These are phyloP conservation scores for Kingdonia uniflora DNA, from an alignment of 164 flowering plant genomes.

Conservation along the genomic window DNA sequence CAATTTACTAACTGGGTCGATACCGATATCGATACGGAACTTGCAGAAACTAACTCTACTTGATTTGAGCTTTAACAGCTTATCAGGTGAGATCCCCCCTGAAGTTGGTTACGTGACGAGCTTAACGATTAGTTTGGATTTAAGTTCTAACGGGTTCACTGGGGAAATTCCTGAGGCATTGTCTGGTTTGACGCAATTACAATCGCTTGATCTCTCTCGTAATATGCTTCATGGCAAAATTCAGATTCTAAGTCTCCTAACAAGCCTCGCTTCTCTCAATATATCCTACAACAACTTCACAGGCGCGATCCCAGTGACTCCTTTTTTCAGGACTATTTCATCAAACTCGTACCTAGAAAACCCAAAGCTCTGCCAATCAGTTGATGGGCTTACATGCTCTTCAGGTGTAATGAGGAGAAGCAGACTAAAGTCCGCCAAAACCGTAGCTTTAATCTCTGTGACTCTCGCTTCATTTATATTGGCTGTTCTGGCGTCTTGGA, in stretches of 20 bases:
- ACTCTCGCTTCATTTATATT: constrained; percentile 46
- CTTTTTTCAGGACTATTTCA: constrained; percentile 67
- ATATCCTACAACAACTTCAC: constrained; percentile 87
- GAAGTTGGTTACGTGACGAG: constrained; percentile 74
- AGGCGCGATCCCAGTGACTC: constrained; percentile 81
- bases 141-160: constrained; percentile 57
- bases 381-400: constrained; percentile 72
- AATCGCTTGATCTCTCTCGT: constrained; percentile 77
- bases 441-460: constrained; percentile 42
- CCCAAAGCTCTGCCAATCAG: constrained; percentile 52
- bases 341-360: constrained; percentile 50
- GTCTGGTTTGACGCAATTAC: constrained; percentile 65
- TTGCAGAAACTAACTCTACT: constrained; percentile 75
- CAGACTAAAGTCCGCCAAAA: constrained; percentile 52
- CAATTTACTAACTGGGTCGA: constrained; percentile 57
- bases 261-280: constrained; percentile 75
- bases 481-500: constrained; percentile 47
- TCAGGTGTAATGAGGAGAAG: constrained; percentile 24
- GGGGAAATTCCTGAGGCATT: constrained; percentile 76
- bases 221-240: constrained; percentile 62
- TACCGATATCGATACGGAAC: constrained; percentile 52
- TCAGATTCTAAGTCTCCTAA: constrained; percentile 42
- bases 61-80: constrained; percentile 76
- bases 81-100: constrained; percentile 71
- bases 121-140: constrained; percentile 74